Base-by-base conservation (phyloP, 805 yeast genomes). In the Cyberlindnera xylosilytica region DNA sequence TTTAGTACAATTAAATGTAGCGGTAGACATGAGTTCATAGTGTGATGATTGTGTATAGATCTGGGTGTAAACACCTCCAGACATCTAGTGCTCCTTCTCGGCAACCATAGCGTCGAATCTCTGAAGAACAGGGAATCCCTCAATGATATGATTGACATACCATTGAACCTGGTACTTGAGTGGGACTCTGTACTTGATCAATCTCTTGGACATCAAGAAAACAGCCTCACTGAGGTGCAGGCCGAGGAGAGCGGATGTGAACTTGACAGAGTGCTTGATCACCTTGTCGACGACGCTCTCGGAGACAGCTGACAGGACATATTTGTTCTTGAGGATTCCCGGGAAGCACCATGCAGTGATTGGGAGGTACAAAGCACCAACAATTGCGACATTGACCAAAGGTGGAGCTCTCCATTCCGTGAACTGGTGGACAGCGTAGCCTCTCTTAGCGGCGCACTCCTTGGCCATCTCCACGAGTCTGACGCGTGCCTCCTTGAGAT, bases 401-500 rank as follows among this genome's bases (percentile, higher is more conserved):
- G 50, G 28, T 2, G 89, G 87, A 37, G 66, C 62, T 13, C 61
- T 42, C 29, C 71, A 71, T 30, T 69, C 72, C 31, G 67, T 66
- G 42, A 85, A 61, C 52, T 72, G 78, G 42, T 70, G 60, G 45
- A 78, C 81, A 2, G 89, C 75, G 50, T 64, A 74, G 20, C 77
- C 78, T 44, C 83, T 66, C 45, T 76, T 74, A 4, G 56, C 62
- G 4, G 96, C 95, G 2, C 91, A 78, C 30, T 70, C 71, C 54
- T 78, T 76, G 24, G 95, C 93, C 95, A 89, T 84, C 18, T 73
- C 69, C 16, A 82, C 79, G 39, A 89, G 67, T 50, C 74, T 73
- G 2, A 52, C 64, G 36, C 79, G 65, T 3, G 81, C 73, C 41
- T 83, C 86, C 36, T 49, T 57, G 58, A 57, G 62, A 43, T 52